Conservation (phyloP, 352 stramenopile species). For the Aphanomyces stellatus region DNA sequence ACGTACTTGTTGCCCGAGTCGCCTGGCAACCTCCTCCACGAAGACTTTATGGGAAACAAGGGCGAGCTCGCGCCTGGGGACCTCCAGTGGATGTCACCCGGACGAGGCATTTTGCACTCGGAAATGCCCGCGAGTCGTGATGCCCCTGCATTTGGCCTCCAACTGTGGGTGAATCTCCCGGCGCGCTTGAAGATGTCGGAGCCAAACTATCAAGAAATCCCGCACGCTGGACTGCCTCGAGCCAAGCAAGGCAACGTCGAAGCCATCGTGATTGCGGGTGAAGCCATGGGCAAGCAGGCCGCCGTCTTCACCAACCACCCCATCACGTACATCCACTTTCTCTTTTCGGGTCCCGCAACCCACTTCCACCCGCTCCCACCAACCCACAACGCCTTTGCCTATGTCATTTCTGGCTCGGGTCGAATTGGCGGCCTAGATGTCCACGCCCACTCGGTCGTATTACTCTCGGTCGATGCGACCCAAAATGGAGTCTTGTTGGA, state of each 20-base stretch:
- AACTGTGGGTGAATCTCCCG: slow-evolving; percentile 49
- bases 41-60: slow-evolving; percentile 69
- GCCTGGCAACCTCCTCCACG: slow-evolving; percentile 76
- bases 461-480: slow-evolving; percentile 23
- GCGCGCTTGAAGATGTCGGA: slow-evolving; percentile 39
- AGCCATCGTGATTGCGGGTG: slow-evolving; percentile 43
- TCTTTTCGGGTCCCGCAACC: slow-evolving; percentile 28
- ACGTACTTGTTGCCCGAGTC: slow-evolving; percentile 78
- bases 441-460: neutral
- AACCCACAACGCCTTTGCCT: slow-evolving; percentile 38
- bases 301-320: slow-evolving; percentile 36
- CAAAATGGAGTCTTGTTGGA: slow-evolving; percentile 41
- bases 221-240: slow-evolving; percentile 29
- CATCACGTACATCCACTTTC: slow-evolving; percentile 49
- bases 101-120: slow-evolving; percentile 39
- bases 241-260: slow-evolving; percentile 32
- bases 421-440: neutral
- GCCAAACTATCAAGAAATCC: slow-evolving; percentile 45
- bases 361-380: slow-evolving; percentile 33
- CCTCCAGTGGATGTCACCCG: slow-evolving; percentile 53
- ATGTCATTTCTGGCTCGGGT: slow-evolving; percentile 29
- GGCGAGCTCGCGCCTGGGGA: slow-evolving; percentile 38
- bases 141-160: slow-evolving; percentile 32
- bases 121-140: slow-evolving; percentile 34
- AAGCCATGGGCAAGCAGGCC: slow-evolving; percentile 37